Evolutionary conservation across 768 basidiomycete species (phyloP), one percentile per base, ranked within the genome.

Genomic region (Kwoniella dejecticola): DNA sequence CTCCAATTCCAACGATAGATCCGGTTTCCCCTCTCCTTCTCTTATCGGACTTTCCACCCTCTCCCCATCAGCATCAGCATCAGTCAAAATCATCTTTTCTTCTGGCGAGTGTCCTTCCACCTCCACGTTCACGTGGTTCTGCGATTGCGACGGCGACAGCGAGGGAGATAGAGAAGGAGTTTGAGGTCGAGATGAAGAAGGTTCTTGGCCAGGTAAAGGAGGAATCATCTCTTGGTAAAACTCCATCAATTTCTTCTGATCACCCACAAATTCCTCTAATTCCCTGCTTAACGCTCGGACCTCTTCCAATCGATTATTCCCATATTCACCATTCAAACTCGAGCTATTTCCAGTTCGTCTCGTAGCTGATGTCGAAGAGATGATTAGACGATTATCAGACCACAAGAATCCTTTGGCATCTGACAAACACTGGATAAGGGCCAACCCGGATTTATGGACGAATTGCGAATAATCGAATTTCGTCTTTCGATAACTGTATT

Each of bases 401-500:
- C 94, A 95, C 60, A 91, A 79, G 78, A 92, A 94, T 0, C 93
- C 92, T 55, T 88, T 82, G 3, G 83, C 77, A 1, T 87, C 90
- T 1, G 88, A 90, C 4, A 93, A 72, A 60, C 95, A 88, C 75
- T 96, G 92, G 8, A 92, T 86, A 72, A 97, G 91, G 8, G 90
- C 92, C 23, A 89, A 85, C 1, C 96, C 96, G 4, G 88, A 85
- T 49, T 87, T 86, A 72, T 96, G 95, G 29, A 96, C 89, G 76
- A 91, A 97, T 75, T 98, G 95, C 19, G 91, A 89, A 79, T 91
- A 85, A 64, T 84, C 83, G 81, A 86, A 90, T 3, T 87, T 83
- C 41, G 85, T 57, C 80, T 38, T 64, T 13, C 94, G 88, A 75
- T 97, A 98, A 8, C 89, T 89, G 80, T 97, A 98, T 23, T 88